Evolutionary conservation across 2,329 filamentous ascomycete genomes (phyloP).

Genomic region (Pseudogymnoascus sp.): DNA sequence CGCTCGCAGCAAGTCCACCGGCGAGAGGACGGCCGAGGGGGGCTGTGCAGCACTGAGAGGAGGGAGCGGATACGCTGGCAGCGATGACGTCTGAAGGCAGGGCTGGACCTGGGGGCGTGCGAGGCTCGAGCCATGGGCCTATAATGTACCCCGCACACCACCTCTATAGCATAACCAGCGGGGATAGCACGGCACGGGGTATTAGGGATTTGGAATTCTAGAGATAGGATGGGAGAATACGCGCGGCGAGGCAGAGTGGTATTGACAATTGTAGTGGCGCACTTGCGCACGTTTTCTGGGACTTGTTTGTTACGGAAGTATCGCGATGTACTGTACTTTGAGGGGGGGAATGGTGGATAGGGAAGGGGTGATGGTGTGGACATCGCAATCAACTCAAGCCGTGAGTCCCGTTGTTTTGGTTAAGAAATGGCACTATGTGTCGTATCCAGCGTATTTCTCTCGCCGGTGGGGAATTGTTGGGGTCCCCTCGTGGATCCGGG

Average conservation of each 20-base stretch:
- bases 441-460: not conserved
- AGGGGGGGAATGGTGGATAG: not conserved
- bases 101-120: not conserved
- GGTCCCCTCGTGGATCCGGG: not conserved
- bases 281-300: not conserved
- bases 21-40: not conserved
- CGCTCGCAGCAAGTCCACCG: not conserved
- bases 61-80: not conserved
- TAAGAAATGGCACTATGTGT: not conserved
- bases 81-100: not conserved
- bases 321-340: not conserved
- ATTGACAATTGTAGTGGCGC: not conserved
- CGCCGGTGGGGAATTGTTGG: not conserved
- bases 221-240: not conserved
- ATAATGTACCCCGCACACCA: not conserved
- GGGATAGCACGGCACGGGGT: not conserved
- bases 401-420: constrained; percentile 2
- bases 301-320: not conserved
- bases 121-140: not conserved
- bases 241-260: not conserved
- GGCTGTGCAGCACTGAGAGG: not conserved
- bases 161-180: not conserved
- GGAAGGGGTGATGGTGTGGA: not conserved
- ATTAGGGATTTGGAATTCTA: not conserved
- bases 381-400: not conserved